Percentiles rank a stretch among this genome's conserved stretches.
These are phyloP conservation scores for Kodamaea jinghongensis DNA, from an alignment of 805 yeast genomes.

Conservation along the genomic window DNA sequence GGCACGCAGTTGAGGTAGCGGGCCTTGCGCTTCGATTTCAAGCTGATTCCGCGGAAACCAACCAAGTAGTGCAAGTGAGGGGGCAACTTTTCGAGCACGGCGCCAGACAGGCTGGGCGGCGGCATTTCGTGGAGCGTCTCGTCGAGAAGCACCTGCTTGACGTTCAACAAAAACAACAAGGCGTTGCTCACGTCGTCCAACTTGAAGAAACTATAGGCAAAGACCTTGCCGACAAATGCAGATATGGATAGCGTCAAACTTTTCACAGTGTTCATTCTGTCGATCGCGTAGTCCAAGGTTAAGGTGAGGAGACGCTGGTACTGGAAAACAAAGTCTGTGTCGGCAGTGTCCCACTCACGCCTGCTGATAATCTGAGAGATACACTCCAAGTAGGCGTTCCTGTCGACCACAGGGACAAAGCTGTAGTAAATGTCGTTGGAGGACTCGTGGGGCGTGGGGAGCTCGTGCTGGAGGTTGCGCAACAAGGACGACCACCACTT, in stretches of 20 bases:
- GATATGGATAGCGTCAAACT: slow-evolving; percentile 52
- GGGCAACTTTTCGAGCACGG: slow-evolving; percentile 23
- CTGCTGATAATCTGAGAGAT: slow-evolving; percentile 49
- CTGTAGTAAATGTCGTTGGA: slow-evolving; percentile 8
- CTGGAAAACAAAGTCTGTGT: slow-evolving; percentile 20
- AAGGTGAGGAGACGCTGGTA: slow-evolving; percentile 40
- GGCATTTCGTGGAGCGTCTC: too few relatives aligned
- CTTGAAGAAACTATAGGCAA: slow-evolving; percentile 60
- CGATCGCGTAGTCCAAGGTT: slow-evolving; percentile 53
- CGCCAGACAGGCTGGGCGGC: too few relatives aligned
- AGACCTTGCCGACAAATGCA: slow-evolving; percentile 68
- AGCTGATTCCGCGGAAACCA: slow-evolving; percentile 28
- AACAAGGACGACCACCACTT: slow-evolving; percentile 58
- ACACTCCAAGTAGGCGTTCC: slow-evolving; percentile 53
- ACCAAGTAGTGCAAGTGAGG: slow-evolving; percentile 28
- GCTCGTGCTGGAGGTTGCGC: slow-evolving; percentile 9
- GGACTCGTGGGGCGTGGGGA: slow-evolving; percentile 4
- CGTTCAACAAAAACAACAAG: slow-evolving; percentile 53
- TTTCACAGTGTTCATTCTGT: slow-evolving; percentile 45
- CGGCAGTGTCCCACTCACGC: slow-evolving; percentile 42
- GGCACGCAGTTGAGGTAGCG: slow-evolving; percentile 32
- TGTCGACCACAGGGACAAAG: slow-evolving; percentile 44
- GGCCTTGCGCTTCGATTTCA: slow-evolving; percentile 24
- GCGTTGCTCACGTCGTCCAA: slow-evolving; percentile 57
- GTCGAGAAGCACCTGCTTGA: slow-evolving; percentile 47